Conservation (phyloP, 2,329 filamentous ascomycete species). For the Penicillium glabrum region DNA sequence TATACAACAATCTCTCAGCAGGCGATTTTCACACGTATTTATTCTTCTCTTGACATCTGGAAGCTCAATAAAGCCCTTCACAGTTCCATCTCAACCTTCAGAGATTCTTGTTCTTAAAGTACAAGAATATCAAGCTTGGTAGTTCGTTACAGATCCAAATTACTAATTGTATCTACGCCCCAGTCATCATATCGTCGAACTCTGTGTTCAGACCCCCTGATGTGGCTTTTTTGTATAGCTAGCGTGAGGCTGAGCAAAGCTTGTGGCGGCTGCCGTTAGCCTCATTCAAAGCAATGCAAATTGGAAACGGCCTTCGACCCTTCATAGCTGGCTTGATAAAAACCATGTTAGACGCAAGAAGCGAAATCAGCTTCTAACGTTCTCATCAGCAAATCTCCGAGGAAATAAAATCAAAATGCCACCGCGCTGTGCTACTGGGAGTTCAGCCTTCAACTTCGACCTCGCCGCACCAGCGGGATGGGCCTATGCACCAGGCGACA, state of each 20-base stretch:
- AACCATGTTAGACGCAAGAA: not conserved
- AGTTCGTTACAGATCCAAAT: no score
- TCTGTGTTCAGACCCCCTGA: not conserved
- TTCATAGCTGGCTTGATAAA: not conserved
- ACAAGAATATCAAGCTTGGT: no score
- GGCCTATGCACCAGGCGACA: slow-evolving; percentile 17
- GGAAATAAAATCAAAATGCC: not conserved
- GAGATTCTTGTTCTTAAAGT: no score
- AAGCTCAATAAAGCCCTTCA: no score
- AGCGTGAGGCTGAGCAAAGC: not conserved
- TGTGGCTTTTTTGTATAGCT: not conserved
- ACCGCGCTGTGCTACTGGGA: not conserved
- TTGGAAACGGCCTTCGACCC: not conserved
- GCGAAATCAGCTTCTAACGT: not conserved
- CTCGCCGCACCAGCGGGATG: slow-evolving; percentile 17
- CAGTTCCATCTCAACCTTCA: no score
- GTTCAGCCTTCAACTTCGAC: slow-evolving; percentile 6
- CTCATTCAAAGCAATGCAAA: not conserved
- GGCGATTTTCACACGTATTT: no score
- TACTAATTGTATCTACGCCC: not conserved
- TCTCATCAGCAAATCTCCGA: not conserved
- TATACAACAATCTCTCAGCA: no score
- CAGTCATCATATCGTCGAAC: not conserved
- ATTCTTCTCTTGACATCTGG: no score
- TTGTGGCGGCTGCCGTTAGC: not conserved